These are phyloP conservation scores for Tylopilus rubrobrunneus DNA, from an alignment of 768 basidiomycete species.

Conservation along the genomic window DNA sequence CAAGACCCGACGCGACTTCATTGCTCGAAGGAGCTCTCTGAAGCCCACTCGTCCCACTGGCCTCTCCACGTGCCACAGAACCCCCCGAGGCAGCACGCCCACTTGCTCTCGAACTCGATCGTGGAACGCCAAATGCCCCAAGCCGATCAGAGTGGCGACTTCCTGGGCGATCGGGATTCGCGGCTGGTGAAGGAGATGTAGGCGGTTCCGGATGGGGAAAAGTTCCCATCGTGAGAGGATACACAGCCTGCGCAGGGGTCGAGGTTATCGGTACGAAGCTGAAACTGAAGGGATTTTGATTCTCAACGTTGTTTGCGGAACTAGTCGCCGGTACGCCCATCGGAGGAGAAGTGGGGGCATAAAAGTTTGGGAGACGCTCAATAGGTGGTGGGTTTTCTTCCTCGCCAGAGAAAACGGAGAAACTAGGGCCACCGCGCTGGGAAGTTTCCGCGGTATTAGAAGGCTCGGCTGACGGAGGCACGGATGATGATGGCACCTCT, in stretches of 20 bases:
- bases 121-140: constrained; percentile 30
- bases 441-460: constrained; percentile 11
- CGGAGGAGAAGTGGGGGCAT: constrained; percentile 39
- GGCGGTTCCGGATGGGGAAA: constrained; percentile 35
- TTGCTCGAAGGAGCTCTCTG: constrained; percentile 39
- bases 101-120: constrained; percentile 37
- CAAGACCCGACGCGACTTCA: constrained; percentile 43
- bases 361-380: constrained; percentile 50
- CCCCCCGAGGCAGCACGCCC: constrained; percentile 27
- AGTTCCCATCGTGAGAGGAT: constrained; percentile 36
- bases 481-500: constrained; percentile 5
- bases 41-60: constrained; percentile 23
- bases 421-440: constrained; percentile 35
- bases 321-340: constrained; percentile 37
- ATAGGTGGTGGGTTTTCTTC: constrained; percentile 46
- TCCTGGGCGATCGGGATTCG: constrained; percentile 30
- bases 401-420: constrained; percentile 47
- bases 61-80: constrained; percentile 24
- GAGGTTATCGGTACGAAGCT: constrained; percentile 49
- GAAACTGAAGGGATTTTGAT: constrained; percentile 52
- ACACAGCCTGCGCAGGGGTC: constrained; percentile 43
- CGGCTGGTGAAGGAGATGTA: constrained; percentile 32
- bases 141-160: constrained; percentile 32
- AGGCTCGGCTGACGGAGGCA: constrained; percentile 16
- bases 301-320: constrained; percentile 49